A percentile compares a stretch with the other conserved stretches of the same genome.
phyloP scores from a whole-genome alignment of 495 filamentous ascomycete genomes.

The Bombardia bombarda region DNA sequence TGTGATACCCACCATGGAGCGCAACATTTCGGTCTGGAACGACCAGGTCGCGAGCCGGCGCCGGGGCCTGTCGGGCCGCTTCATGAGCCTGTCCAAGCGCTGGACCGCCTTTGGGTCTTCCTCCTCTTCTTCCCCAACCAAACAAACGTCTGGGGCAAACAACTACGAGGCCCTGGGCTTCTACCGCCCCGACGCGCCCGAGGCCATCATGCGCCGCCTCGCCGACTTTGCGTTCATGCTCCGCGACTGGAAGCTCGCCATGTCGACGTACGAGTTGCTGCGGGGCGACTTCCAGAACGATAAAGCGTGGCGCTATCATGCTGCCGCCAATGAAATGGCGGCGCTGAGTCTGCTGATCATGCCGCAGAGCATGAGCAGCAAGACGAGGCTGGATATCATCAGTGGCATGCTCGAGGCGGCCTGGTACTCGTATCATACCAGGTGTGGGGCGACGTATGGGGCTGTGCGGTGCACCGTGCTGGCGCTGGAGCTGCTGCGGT shows the following conservation, averaged over 20 bases:
- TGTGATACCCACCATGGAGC: constrained; percentile 91
- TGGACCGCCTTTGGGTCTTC: constrained; percentile 47
- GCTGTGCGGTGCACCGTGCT: constrained; percentile 70
- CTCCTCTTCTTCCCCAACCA: constrained; percentile 34
- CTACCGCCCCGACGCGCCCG: constrained; percentile 74
- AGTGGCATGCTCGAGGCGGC: constrained; percentile 82
- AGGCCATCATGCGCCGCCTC: constrained; percentile 86
- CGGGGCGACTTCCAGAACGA: constrained; percentile 84
- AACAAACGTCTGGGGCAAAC: constrained; percentile 7
- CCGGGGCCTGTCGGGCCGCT: constrained; percentile 77
- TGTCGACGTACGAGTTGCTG: constrained; percentile 83
- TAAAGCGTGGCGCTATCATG: constrained; percentile 94
- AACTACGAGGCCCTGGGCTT: constrained; percentile 82
- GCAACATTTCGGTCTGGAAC: constrained; percentile 83
- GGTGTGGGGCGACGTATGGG: constrained; percentile 65
- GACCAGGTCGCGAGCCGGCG: constrained; percentile 91
- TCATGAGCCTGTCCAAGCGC: constrained; percentile 84
- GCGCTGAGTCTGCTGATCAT: constrained; percentile 74
- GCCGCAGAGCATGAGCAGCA: constrained; percentile 60
- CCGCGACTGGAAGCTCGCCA: constrained; percentile 87
- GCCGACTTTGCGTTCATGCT: constrained; percentile 96
- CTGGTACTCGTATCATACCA: constrained; percentile 82
- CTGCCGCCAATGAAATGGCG: constrained; percentile 86
- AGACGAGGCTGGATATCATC: constrained; percentile 66
- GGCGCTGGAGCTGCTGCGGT: constrained; percentile 70